Evolutionary conservation across 768 basidiomycete species (phyloP), one percentile per base, ranked within the genome.

Genomic region (Auricularia cornea): DNA sequence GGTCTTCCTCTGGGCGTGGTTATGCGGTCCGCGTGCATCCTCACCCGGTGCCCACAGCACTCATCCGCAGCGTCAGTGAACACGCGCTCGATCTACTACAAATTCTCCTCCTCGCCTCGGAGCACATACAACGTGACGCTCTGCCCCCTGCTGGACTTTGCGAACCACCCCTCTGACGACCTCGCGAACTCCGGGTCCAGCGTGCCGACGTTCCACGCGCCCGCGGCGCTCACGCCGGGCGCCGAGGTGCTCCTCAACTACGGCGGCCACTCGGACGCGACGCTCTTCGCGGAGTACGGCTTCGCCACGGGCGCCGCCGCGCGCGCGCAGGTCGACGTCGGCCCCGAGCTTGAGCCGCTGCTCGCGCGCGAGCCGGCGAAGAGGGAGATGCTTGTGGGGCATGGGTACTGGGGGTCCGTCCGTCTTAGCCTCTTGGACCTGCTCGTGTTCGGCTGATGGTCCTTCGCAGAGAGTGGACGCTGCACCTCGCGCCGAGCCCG

Each of bases 131-230:
- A 96, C 70, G 75, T 94, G 64, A 91, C 94, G 0, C 79, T 98
- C 63, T 91, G 90, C 65, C 96, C 96, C 10, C 79, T 97, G 35
- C 78, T 97, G 60, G 96, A 98, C 75, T 88, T 98, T 65, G 92
- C 92, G 16, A 97, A 97, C 68, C 94, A 97, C 67, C 20, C 44
- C 20, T 2, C 44, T 18, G 30, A 28, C 51, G 28, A 11, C 20
- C n/a, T 57, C 10, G 4, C 4, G 26, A 57, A 57, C 30, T 6
- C 30, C 18, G 54, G 54, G 26, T 66, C 72, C 3, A 56, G 63
- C 16, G 77, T 78, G 2, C 66, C 76, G 44, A 60, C 70, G 38
- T 73, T 77, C 73, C 72, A 76, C 57, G 70, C 70, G 18, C 78
- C 52, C 10, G 28, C 60, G 28, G 61, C 68, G 20, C 66, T 76